Conservation (phyloP, 2,329 filamentous ascomycete genomes). For the Uncinocarpus reesii region DNA sequence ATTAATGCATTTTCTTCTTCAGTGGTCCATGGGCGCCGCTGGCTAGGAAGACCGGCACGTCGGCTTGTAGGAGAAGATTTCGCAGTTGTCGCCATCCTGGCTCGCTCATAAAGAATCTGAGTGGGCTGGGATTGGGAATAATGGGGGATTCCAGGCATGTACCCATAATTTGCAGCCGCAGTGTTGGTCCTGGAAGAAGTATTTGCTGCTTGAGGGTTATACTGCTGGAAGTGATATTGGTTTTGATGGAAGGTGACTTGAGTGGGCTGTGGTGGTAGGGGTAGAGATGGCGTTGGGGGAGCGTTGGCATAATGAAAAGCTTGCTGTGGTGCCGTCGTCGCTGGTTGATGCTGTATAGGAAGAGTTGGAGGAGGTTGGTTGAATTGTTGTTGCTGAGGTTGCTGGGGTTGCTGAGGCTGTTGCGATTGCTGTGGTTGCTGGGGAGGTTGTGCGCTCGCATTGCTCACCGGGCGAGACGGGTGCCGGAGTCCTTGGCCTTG, state of each 20-base stretch:
- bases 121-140: slow-evolving; percentile 42
- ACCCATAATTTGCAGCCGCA: slow-evolving; percentile 33
- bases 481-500: slow-evolving; percentile 33
- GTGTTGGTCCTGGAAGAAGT: slow-evolving; percentile 26
- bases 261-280: slow-evolving; percentile 63
- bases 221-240: slow-evolving; percentile 36
- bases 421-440: slow-evolving; percentile 26
- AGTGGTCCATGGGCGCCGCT: slow-evolving; percentile 71
- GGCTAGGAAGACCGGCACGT: slow-evolving; percentile 44
- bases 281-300: slow-evolving; percentile 65
- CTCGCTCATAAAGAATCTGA: slow-evolving; percentile 48
- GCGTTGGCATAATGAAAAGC: slow-evolving; percentile 22
- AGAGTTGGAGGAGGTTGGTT: slow-evolving; percentile 4
- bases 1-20: slow-evolving; percentile 86
- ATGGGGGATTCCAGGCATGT: slow-evolving; percentile 39
- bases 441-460: slow-evolving; percentile 25
- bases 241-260: slow-evolving; percentile 33
- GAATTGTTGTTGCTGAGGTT: slow-evolving; percentile 23
- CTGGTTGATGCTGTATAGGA: slow-evolving; percentile 13
- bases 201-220: slow-evolving; percentile 27
- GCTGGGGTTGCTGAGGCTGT: slow-evolving; percentile 27
- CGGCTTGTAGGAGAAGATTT: slow-evolving; percentile 46
- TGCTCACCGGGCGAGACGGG: slow-evolving; percentile 28
- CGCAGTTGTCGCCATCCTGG: slow-evolving; percentile 45
- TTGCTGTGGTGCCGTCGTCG: slow-evolving; percentile 11